Evolutionary conservation across 225 moss, liverwort and hornwort genomes (phyloP).

Genomic region (Thuidium tamariscinum): DNA sequence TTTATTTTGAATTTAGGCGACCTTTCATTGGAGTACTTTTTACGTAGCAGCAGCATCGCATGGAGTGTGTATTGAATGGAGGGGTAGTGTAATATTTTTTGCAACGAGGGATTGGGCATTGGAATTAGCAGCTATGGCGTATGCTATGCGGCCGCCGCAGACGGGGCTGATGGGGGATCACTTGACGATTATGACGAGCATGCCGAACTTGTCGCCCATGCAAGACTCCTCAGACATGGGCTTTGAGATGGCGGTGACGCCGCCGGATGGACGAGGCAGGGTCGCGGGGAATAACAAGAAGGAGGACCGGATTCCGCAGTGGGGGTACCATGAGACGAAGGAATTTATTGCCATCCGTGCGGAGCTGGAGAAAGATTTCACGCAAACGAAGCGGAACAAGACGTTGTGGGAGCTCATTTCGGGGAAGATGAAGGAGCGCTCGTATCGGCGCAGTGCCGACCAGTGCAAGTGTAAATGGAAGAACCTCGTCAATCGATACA

Average conservation of each 20-base stretch:
- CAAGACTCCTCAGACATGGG: constrained; percentile 14
- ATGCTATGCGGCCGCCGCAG: constrained; percentile 13
- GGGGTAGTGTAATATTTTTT: neutral
- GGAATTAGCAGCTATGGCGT: constrained; percentile 7
- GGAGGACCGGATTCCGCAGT: constrained; percentile 96
- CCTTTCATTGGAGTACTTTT: neutral
- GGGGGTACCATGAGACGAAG: constrained; percentile 93
- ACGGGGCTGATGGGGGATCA: constrained; percentile 33
- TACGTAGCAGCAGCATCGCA: neutral
- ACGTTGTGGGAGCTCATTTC: constrained; percentile 97
- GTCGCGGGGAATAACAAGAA: constrained; percentile 34
- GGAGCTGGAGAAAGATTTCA: constrained; percentile 97
- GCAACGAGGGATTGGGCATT: neutral
- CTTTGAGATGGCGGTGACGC: constrained; percentile 26
- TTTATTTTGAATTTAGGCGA: neutral
- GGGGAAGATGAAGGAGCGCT: constrained; percentile 97
- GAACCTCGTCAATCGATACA: constrained; percentile 95
- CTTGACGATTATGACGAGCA: constrained; percentile 41
- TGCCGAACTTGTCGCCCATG: constrained; percentile 12
- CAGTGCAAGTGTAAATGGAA: constrained; percentile 99
- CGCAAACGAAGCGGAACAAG: constrained; percentile 96
- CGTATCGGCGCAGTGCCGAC: constrained; percentile 80
- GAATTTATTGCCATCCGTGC: constrained; percentile 93
- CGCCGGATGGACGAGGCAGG: constrained; percentile 28
- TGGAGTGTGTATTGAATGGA: neutral